phyloP scores from a whole-genome alignment of 2,329 filamentous ascomycete species.

The Botryosphaeria agaves region DNA sequence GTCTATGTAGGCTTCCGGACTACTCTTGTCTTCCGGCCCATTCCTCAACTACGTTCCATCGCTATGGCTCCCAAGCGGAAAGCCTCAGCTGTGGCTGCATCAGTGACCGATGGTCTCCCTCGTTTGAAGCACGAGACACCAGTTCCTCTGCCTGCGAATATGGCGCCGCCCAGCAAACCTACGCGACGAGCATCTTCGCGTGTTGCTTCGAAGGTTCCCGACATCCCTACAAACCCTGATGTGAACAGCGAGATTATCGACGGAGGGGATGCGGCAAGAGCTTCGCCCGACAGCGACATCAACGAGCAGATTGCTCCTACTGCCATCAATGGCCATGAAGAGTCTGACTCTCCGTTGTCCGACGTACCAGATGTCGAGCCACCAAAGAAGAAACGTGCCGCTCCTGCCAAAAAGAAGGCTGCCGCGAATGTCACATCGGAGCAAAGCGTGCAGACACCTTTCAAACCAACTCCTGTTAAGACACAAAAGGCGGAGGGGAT shows the following conservation, averaged over 20 bases:
- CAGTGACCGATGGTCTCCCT: not conserved
- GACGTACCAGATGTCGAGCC: slow-evolving; percentile 16
- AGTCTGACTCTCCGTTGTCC: slow-evolving; percentile 15
- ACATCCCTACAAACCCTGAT: slow-evolving; percentile 13
- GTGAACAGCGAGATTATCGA: slow-evolving; percentile 23
- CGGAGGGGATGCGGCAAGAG: slow-evolving; percentile 21
- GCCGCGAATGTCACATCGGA: slow-evolving; percentile 1
- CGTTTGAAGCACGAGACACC: not conserved
- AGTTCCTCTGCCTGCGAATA: not conserved
- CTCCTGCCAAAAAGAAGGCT: slow-evolving; percentile 7
- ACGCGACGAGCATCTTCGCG: not conserved
- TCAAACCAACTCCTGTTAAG: slow-evolving; percentile 4
- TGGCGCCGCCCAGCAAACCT: not conserved
- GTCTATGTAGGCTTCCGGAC: too few relatives aligned
- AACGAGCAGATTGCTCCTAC: slow-evolving; percentile 13
- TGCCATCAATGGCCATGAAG: slow-evolving; percentile 7
- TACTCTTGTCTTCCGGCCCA: not conserved
- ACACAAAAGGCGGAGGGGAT: slow-evolving; percentile 9
- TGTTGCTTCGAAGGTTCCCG: not conserved
- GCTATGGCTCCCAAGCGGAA: not conserved
- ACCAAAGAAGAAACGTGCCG: slow-evolving; percentile 8
- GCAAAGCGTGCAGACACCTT: slow-evolving; percentile 1
- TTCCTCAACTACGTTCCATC: not conserved
- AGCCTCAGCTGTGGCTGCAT: not conserved
- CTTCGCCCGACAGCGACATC: slow-evolving; percentile 24